Conservation (phyloP, 2,329 filamentous ascomycete genomes). For the Cercospora sp. region DNA sequence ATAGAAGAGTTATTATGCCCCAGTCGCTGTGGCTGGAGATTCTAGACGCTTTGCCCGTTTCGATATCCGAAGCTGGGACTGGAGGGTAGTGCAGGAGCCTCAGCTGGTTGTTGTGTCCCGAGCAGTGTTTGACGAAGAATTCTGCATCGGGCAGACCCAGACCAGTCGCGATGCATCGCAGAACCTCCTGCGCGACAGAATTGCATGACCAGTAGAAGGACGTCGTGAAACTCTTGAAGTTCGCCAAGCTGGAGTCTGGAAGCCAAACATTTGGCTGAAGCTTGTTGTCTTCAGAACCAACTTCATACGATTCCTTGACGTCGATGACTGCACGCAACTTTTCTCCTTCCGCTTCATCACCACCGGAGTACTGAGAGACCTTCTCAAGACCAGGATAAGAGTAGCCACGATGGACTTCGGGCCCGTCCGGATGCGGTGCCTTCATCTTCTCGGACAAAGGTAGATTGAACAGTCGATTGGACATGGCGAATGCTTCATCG, state of each 20-base stretch:
- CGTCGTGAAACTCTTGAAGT: conserved; percentile 42
- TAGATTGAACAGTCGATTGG: conserved; percentile 43
- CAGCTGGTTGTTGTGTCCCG: conserved; percentile 30
- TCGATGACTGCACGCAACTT: conserved; percentile 22
- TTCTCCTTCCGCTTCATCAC: conserved; percentile 9
- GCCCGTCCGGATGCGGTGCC: conserved; percentile 44
- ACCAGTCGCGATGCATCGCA: conserved; percentile 40
- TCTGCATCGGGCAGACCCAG: conserved; percentile 36
- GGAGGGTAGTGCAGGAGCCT: conserved; percentile 45
- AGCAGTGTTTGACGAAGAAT: conserved; percentile 24
- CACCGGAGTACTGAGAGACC: conserved; percentile 12
- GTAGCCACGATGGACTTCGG: conserved; percentile 45
- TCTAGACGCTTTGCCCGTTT: conserved; percentile 37
- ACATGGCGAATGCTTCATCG: conserved; percentile 33
- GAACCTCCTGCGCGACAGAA: conserved; percentile 34
- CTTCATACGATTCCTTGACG: conserved; percentile 47
- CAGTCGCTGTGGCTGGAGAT: conserved; percentile 47
- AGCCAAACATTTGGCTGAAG: conserved; percentile 53
- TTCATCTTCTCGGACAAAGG: conserved; percentile 40
- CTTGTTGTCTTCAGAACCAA: conserved; percentile 48
- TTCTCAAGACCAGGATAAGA: conserved; percentile 34
- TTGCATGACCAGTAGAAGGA: conserved; percentile 41
- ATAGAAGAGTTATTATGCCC: conserved; percentile 46
- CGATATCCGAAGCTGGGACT: conserved; percentile 36
- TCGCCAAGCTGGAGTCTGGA: conserved; percentile 48